A percentile compares a stretch with the other conserved stretches of the same genome.
phyloP scores from a whole-genome alignment of 2,329 filamentous ascomycete genomes.

The Hypoxylon sp. region DNA sequence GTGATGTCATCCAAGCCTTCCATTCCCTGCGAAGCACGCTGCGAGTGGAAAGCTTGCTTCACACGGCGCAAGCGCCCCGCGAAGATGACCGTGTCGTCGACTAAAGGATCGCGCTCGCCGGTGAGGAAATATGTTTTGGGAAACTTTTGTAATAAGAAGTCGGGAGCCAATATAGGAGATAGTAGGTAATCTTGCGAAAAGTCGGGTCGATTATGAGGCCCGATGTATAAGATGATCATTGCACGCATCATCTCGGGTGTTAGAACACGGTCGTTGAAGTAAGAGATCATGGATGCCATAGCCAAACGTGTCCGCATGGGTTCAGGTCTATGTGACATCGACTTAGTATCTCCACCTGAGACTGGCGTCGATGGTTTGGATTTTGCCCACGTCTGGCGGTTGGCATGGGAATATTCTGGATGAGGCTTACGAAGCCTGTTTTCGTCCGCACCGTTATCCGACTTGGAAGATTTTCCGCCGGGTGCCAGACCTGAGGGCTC shows the following conservation, averaged over 20 bases:
- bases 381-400: constrained; percentile 58
- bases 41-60: constrained; percentile 70
- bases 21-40: constrained; percentile 68
- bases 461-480: constrained; percentile 37
- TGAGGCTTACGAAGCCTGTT: constrained; percentile 57
- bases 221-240: constrained; percentile 98
- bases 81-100: constrained; percentile 97
- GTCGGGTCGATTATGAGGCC: constrained; percentile 91
- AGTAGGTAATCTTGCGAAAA: constrained; percentile 93
- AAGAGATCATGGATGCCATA: constrained; percentile 97
- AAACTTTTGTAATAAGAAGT: constrained; percentile 85
- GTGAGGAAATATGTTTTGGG: constrained; percentile 96
- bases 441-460: constrained; percentile 37
- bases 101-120: constrained; percentile 92
- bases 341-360: constrained; percentile 43
- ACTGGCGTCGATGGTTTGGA: constrained; percentile 40
- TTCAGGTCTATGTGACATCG: constrained; percentile 66
- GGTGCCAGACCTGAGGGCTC: constrained; percentile 55
- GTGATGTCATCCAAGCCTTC: constrained; percentile 61
- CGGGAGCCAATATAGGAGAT: constrained; percentile 90
- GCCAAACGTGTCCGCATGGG: constrained; percentile 87
- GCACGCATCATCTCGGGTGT: constrained; percentile 98
- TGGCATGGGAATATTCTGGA: constrained; percentile 67
- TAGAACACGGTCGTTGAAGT: constrained; percentile 95
- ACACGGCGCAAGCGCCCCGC: constrained; percentile 88